Evolutionary conservation across 2,329 filamentous ascomycete species (phyloP).

Genomic region (Aspergillus persii): DNA sequence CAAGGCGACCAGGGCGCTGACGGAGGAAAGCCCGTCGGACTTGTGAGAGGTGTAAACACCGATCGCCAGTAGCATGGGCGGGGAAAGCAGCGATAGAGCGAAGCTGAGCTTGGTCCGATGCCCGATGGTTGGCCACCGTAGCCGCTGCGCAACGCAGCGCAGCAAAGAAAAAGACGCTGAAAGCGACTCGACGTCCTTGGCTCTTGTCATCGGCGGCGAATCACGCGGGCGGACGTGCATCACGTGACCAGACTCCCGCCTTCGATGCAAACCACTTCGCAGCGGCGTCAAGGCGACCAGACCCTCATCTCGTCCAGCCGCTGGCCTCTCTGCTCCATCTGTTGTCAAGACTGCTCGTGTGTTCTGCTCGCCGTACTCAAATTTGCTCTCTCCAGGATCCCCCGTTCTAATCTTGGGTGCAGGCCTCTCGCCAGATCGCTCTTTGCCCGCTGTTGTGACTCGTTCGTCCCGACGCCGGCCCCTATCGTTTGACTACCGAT

Average conservation of each 20-base stretch:
- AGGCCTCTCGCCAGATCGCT: conserved; percentile 15
- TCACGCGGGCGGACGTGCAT: conserved; percentile 23
- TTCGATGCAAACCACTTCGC: conserved; percentile 41
- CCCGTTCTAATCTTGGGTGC: conserved; percentile 13
- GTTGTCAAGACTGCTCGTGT: conserved; percentile 9
- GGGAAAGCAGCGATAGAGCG: too few relatives aligned
- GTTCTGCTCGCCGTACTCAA: conserved; percentile 9
- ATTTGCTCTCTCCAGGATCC: conserved; percentile 6
- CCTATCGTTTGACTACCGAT: conserved; percentile 23
- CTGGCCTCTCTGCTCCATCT: conserved; percentile 14
- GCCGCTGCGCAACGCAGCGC: too few relatives aligned
- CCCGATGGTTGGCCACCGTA: too few relatives aligned
- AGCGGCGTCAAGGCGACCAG: conserved; percentile 24
- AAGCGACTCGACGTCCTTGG: conserved; percentile 21
- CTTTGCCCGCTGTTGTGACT: conserved; percentile 25
- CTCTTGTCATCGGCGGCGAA: conserved; percentile 20
- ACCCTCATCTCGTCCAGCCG: conserved; percentile 28
- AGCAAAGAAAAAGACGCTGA: neutral
- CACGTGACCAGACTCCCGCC: conserved; percentile 40
- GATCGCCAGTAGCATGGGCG: too few relatives aligned
- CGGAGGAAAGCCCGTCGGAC: too few relatives aligned
- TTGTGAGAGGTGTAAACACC: too few relatives aligned
- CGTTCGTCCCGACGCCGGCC: conserved; percentile 22
- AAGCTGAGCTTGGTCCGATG: too few relatives aligned
- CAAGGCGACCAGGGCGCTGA: neutral